phyloP scores from a whole-genome alignment of 1,139 yeast species.

The Zygotorulaspora mrakii region DNA sequence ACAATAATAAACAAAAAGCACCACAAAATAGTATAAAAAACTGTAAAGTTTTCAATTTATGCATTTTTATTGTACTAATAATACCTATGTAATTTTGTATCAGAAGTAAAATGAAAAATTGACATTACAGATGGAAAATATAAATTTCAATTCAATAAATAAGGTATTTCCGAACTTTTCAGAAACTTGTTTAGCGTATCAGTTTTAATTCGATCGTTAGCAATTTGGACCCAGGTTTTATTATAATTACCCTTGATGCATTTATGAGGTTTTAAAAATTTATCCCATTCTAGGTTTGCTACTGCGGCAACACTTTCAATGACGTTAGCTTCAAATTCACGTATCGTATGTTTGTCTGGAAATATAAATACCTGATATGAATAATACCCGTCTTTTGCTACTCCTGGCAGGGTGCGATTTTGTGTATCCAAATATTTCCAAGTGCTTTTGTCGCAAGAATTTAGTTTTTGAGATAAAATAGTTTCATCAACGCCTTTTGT shows the following conservation, averaged over 20 bases:
- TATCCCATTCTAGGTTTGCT: conserved; percentile 23
- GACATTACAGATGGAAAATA: no score
- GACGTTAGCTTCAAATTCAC: conserved; percentile 37
- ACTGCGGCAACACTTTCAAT: conserved; percentile 36
- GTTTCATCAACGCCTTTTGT: conserved; percentile 21
- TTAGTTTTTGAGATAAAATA: conserved; percentile 13
- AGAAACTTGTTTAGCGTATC: conserved; percentile 23
- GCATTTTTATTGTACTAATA: neutral
- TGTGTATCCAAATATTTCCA: conserved; percentile 12
- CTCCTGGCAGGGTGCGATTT: conserved; percentile 20
- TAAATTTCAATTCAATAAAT: conserved; percentile 3
- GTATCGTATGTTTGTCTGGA: conserved; percentile 41
- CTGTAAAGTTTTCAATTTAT: conserved; percentile 1
- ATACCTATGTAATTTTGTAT: no score
- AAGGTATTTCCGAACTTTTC: conserved; percentile 22
- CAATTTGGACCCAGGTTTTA: conserved; percentile 32
- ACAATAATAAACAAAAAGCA: neutral
- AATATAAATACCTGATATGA: conserved; percentile 39
- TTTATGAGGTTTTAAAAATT: conserved; percentile 13
- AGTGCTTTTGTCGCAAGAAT: conserved; percentile 1
- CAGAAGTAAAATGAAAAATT: no score
- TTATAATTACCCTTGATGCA: conserved; percentile 6
- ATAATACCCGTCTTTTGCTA: conserved; percentile 47
- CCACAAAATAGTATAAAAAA: neutral
- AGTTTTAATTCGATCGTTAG: conserved; percentile 33